Evolutionary conservation across 106 monocot genomes (phyloP).

Genomic region (Phalaenopsis aphrodite): DNA sequence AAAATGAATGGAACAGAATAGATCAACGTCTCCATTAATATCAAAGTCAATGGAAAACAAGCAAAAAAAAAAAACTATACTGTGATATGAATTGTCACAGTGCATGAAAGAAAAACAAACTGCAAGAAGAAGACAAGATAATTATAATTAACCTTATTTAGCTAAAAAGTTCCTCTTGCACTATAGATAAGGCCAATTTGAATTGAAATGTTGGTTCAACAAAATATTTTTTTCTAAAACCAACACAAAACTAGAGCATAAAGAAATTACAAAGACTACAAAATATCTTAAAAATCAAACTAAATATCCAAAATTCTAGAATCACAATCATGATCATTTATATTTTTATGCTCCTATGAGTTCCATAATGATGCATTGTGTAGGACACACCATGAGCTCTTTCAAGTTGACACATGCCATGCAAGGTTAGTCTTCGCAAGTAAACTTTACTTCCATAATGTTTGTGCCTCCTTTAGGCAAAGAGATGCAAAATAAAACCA

Average conservation of each 20-base stretch:
- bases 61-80: background rate
- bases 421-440: background rate
- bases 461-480: background rate
- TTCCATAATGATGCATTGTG: background rate
- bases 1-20: background rate
- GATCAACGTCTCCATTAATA: background rate
- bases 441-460: background rate
- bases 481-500: background rate
- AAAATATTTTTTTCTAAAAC: background rate
- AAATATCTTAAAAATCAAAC: background rate
- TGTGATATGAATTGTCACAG: background rate
- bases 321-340: background rate
- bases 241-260: background rate
- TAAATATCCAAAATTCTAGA: background rate
- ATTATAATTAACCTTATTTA: background rate
- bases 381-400: background rate
- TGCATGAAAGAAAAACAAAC: background rate
- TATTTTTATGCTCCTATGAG: background rate
- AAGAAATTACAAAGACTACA: no score
- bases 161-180: background rate
- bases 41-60: background rate
- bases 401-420: background rate
- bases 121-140: background rate
- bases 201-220: background rate
- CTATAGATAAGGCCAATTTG: background rate